Evolutionary conservation across 352 stramenopile species (phyloP).

Genomic region (Pythium scleroteichum): DNA sequence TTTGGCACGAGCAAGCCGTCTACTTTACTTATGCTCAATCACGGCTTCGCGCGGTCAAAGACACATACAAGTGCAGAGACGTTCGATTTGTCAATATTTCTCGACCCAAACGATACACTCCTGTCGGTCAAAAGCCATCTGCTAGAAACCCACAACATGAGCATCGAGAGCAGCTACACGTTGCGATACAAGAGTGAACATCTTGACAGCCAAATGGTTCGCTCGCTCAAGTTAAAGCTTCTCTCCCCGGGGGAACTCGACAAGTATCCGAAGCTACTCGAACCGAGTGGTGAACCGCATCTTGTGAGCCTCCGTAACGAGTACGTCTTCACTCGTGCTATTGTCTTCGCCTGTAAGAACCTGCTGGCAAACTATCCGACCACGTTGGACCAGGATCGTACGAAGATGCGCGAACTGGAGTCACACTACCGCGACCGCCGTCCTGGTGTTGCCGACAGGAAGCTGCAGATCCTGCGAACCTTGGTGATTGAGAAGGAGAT

Average conservation of each 20-base stretch:
- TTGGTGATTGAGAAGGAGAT: slow-evolving; percentile 67
- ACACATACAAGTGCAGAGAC: slow-evolving; percentile 22
- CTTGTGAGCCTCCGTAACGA: slow-evolving; percentile 34
- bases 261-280: slow-evolving; percentile 20
- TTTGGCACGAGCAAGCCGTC: slow-evolving; percentile 20
- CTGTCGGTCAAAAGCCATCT: slow-evolving; percentile 29
- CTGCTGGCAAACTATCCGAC: slow-evolving; percentile 33
- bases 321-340: slow-evolving; percentile 29
- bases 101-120: slow-evolving; percentile 32
- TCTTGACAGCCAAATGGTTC: slow-evolving; percentile 16
- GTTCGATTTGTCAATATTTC: slow-evolving; percentile 31
- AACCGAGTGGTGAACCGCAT: slow-evolving; percentile 1
- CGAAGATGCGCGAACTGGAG: slow-evolving; percentile 11
- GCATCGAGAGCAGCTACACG: slow-evolving; percentile 30
- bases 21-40: slow-evolving; percentile 33
- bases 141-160: slow-evolving; percentile 25
- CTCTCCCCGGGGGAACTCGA: slow-evolving; percentile 23
- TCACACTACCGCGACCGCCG: slow-evolving; percentile 12
- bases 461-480: slow-evolving; percentile 38
- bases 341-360: slow-evolving; percentile 30
- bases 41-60: slow-evolving; percentile 25
- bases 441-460: slow-evolving; percentile 4
- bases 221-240: slow-evolving; percentile 37
- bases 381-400: slow-evolving; percentile 25
- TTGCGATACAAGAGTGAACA: slow-evolving; percentile 23